Evolutionary conservation across 495 filamentous ascomycete species (phyloP), one percentile per base, ranked within the genome.

Genomic region (Bacidia gigantensis): DNA sequence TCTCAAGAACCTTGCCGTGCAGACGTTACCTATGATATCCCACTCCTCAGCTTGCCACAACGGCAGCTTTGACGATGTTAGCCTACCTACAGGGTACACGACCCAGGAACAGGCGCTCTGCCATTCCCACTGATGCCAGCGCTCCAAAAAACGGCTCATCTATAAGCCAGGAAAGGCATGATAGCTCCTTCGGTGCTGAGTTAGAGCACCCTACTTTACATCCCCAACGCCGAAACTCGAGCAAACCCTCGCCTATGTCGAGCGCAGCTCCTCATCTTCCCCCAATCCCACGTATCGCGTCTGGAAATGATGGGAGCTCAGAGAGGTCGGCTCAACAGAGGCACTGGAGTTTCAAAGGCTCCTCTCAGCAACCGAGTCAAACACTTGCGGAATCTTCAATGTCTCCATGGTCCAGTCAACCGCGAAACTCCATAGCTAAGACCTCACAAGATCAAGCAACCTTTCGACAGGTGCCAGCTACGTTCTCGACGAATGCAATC

Each of bases 281-380:
- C n/a, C 64, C 67, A 3, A 69, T 68, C 12, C 66, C 66, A 42
- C 66, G 66, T 46, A 59, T 68, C 26, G 62, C 67, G 26, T 68
- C 64, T 14, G 59, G 58, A 14, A 44, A 56, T 40, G 58, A 62
- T 11, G 40, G 43, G 22, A 41, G 38, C 49, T 26, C 10, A 29
- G 26, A 42, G 9, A 38, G 17, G 17, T 26, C 24, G 14, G 25
- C 12, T 10, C 25, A 50, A 23, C 50, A 32, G 2, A 18, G 26
- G 11, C 38, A 32, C 42, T 40, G 40, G 40, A 56, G 18, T 40
- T 51, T 40, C 7, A 56, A 14, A 18, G 25, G 35, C 3, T 18
- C 20, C 17, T 21, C 43, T n/a, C 29, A 22, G 5, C 17, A 38
- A 22, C 39, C 54, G 5, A 38, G n/a, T 38, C 7, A 14, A 3